Conservation (phyloP, 208 protist species). For the Wallacemonas sp. region DNA sequence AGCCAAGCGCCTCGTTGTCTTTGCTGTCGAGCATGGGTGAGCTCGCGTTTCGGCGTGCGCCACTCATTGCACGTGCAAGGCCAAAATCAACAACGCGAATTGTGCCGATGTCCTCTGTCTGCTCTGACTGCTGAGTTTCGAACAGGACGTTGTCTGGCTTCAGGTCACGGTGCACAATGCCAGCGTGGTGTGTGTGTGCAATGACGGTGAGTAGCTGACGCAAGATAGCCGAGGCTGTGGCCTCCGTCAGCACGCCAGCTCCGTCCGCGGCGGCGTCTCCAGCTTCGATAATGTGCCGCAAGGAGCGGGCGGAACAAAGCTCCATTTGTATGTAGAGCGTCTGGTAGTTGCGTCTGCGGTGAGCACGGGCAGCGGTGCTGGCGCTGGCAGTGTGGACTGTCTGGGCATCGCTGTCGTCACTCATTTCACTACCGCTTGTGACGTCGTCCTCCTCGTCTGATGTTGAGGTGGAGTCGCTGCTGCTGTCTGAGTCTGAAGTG, state of each 20-base stretch:
- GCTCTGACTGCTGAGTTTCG: conserved; percentile 43
- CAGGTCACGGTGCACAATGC: conserved; percentile 79
- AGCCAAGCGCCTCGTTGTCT: background rate
- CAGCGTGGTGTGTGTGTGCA: conserved; percentile 68
- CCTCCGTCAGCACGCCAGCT: conserved; percentile 29
- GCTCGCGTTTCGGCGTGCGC: conserved; percentile 46
- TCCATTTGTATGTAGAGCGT: conserved; percentile 91
- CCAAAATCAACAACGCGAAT: conserved; percentile 87
- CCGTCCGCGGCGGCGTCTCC: conserved; percentile 46
- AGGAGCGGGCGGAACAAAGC: conserved; percentile 67
- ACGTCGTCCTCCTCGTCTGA: conserved; percentile 2
- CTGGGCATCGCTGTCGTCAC: background rate
- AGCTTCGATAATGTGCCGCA: conserved; percentile 75
- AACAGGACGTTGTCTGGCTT: conserved; percentile 87
- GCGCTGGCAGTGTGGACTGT: background rate
- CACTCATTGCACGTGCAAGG: conserved; percentile 57
- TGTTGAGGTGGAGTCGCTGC: no score
- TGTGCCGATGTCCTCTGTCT: conserved; percentile 47
- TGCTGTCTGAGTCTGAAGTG: background rate
- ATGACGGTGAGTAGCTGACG: conserved; percentile 76
- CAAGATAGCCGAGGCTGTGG: conserved; percentile 34
- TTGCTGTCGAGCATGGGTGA: background rate
- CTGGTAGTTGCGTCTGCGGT: conserved; percentile 20
- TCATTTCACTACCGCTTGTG: background rate
- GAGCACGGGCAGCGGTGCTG: background rate